These are phyloP conservation scores for Ceriops tagal DNA, from an alignment of 345 rosid genomes.

Conservation along the genomic window DNA sequence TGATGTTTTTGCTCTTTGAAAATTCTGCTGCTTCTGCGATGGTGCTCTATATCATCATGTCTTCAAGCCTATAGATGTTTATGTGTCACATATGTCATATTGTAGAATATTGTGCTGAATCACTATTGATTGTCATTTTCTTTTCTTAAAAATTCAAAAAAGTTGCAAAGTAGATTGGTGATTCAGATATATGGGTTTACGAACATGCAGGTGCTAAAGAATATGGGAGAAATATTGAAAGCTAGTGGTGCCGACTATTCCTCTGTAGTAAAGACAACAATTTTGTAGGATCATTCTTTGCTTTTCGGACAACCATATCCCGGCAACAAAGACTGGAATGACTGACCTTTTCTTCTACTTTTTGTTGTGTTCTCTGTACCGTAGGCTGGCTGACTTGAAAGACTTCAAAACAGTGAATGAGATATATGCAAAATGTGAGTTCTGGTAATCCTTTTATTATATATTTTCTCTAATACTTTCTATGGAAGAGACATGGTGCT, in stretches of 20 bases:
- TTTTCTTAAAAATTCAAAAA: not conserved
- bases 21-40: not conserved
- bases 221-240: constrained; percentile 63
- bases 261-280: constrained; percentile 59
- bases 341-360: not conserved
- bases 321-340: not conserved
- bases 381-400: constrained; percentile 86
- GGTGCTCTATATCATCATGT: too few relatives aligned
- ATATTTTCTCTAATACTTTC: not conserved
- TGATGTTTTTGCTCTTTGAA: not conserved
- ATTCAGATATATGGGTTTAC: not conserved
- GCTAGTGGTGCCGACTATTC: constrained; percentile 56
- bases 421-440: constrained; percentile 92
- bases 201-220: constrained; percentile 45
- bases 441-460: not conserved
- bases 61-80: too few relatives aligned
- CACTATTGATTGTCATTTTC: too few relatives aligned
- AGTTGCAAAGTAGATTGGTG: not conserved
- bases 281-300: constrained; percentile 33
- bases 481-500: not conserved
- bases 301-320: not conserved
- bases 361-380: constrained; percentile 5
- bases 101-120: not conserved
- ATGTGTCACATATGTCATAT: too few relatives aligned
- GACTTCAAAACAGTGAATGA: constrained; percentile 97